phyloP scores from a whole-genome alignment of 768 basidiomycete genomes.

The Phallus indusiatus region DNA sequence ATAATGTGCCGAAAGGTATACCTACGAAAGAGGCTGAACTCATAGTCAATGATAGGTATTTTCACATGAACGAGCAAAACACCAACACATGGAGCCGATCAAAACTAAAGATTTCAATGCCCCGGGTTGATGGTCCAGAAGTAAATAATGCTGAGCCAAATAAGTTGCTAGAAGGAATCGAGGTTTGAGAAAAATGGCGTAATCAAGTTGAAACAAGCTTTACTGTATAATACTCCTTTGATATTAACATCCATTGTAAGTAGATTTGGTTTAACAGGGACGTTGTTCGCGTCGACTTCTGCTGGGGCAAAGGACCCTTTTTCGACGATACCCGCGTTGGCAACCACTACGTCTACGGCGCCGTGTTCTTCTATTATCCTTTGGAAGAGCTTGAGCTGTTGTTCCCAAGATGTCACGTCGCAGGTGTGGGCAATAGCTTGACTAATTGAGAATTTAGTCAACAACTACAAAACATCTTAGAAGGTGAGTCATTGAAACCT shows the following conservation, averaged over 20 bases:
- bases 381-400: slow-evolving; percentile 44
- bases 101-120: slow-evolving; percentile 43
- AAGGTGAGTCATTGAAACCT: slow-evolving; percentile 24
- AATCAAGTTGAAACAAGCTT: slow-evolving; percentile 12
- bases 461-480: neutral
- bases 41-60: neutral
- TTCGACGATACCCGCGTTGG: slow-evolving; percentile 12
- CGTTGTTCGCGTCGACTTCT: slow-evolving; percentile 20
- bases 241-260: slow-evolving; percentile 43
- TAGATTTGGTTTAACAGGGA: slow-evolving; percentile 34
- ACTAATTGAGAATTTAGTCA: slow-evolving; percentile 19
- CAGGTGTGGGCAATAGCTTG: slow-evolving; percentile 34
- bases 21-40: slow-evolving; percentile 39
- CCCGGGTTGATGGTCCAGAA: slow-evolving; percentile 21
- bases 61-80: neutral
- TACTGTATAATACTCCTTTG: slow-evolving; percentile 38
- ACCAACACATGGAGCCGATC: slow-evolving; percentile 45
- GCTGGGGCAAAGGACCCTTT: neutral
- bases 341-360: slow-evolving; percentile 44
- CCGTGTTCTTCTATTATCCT: slow-evolving; percentile 36
- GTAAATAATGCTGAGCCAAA: slow-evolving; percentile 43
- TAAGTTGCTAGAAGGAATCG: slow-evolving; percentile 30
- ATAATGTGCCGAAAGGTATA: slow-evolving; percentile 35
- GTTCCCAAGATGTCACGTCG: slow-evolving; percentile 46
- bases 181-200: neutral